Evolutionary conservation across 2,329 filamentous ascomycete species (phyloP), one percentile per base, ranked within the genome.

Genomic region (Epichloe sibirici): DNA sequence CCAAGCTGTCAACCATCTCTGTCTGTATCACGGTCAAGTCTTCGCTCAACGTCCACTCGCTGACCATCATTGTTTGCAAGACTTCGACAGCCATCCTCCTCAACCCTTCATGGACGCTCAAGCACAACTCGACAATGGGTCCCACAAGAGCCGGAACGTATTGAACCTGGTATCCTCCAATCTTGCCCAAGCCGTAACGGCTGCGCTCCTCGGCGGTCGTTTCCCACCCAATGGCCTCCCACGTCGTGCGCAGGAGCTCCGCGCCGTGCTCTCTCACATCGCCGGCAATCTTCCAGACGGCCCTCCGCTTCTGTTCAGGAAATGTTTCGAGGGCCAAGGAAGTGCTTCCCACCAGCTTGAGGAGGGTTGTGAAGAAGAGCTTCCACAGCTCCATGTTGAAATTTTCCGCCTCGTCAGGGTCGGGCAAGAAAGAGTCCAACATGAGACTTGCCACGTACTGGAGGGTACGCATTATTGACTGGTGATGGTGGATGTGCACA

Each of bases 261-360:
- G 93, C 91, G 15, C 94, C 93, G 58, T 89, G 80, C 66, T 97
- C 90, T 52, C 93, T 81, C 49, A 98, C 89, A 69, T 98, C 94
- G 5, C 93, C 93, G 4, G 91, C 93, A 64, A 98, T 96, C 71
- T 97, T 98, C 93, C 94, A 98, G 1, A 97, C 91, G 1, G 93
- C 91, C 52, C 93, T 77, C 45, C 93, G 78, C 71, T 97, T 98
- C 70, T 98, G 93, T 66, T 98, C 94, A 0, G 93, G 90, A 64
- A 96, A 97, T 0, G 90, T 95, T 65, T 98, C 93, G 39, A 98
- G 77, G 0, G 93, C 90, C 21, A 98, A 77, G 0, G 86, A 88
- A 38, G 90, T 83, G 62, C 90, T 96, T 5, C 88, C 88, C 3
- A 98, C 88, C 3, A 97, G 82, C 63, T 88, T 90, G 31, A 98